These are phyloP conservation scores for Hygrocybe coccinea DNA, from an alignment of 768 basidiomycete species.

Conservation along the genomic window DNA sequence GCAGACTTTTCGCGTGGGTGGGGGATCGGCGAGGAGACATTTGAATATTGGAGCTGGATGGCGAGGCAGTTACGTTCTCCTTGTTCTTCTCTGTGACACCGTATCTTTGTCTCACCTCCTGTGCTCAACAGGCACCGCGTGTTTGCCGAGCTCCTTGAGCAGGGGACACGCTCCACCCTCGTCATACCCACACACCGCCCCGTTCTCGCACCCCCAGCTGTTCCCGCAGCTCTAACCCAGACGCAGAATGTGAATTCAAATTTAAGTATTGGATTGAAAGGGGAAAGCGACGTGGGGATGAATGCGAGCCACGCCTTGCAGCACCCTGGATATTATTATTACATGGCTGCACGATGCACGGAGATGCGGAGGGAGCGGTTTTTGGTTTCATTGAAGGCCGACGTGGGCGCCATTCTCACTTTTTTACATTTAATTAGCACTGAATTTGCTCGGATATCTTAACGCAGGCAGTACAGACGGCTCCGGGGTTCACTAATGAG, in stretches of 20 bases:
- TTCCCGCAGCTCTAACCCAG: slow-evolving; percentile 14
- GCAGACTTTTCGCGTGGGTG: slow-evolving; percentile 83
- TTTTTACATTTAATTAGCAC: not conserved
- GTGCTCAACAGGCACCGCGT: slow-evolving; percentile 65
- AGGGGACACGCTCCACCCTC: slow-evolving; percentile 63
- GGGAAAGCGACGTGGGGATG: slow-evolving; percentile 57
- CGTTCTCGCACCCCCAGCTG: slow-evolving; percentile 23
- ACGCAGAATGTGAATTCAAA: too few relatives aligned
- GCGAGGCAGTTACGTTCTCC: slow-evolving; percentile 73
- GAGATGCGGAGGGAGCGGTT: slow-evolving; percentile 71
- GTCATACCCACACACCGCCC: slow-evolving; percentile 58
- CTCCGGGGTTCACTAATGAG: slow-evolving; percentile 76
- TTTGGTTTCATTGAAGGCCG: slow-evolving; percentile 49
- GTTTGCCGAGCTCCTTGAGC: slow-evolving; percentile 85
- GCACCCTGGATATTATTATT: slow-evolving; percentile 91
- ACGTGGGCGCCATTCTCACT: slow-evolving; percentile 37
- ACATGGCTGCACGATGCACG: slow-evolving; percentile 82
- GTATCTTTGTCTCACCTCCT: not conserved
- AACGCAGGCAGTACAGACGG: not conserved
- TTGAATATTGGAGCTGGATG: slow-evolving; percentile 97
- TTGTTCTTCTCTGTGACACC: slow-evolving; percentile 26
- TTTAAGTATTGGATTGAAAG: slow-evolving; percentile 46
- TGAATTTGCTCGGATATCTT: not conserved
- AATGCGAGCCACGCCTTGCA: slow-evolving; percentile 83
- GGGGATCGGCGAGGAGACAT: slow-evolving; percentile 96